phyloP scores from a whole-genome alignment of 345 rosid genomes.

The Cochlearia excelsa region DNA sequence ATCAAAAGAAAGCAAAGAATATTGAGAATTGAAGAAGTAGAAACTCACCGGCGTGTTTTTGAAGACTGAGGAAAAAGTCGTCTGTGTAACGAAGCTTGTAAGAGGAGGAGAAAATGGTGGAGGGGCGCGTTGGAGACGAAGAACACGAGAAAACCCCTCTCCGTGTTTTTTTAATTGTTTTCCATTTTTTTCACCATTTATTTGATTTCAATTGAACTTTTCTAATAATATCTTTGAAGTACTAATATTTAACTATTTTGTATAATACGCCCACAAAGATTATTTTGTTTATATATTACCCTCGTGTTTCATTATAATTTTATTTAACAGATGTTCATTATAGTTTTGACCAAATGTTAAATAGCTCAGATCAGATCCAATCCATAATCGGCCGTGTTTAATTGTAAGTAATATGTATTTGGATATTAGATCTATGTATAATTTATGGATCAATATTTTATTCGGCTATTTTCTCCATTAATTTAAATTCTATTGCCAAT shows the following conservation, averaged over 20 bases:
- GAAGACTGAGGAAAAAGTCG: slow-evolving; percentile 17
- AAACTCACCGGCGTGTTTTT: slow-evolving; percentile 21
- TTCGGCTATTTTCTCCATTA: too few relatives aligned
- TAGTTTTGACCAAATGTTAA: too few relatives aligned
- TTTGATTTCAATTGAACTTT: slow-evolving; percentile 2
- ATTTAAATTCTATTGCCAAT: too few relatives aligned
- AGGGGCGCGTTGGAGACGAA: slow-evolving; percentile 31
- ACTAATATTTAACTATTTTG: slow-evolving; percentile 1
- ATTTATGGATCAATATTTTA: too few relatives aligned
- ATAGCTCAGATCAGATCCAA: too few relatives aligned
- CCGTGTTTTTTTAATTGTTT: slow-evolving; percentile 13
- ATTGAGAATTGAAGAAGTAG: slow-evolving; percentile 5
- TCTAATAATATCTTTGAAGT: not conserved
- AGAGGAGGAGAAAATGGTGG: slow-evolving; percentile 33
- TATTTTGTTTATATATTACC: not conserved
- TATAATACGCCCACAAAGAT: not conserved
- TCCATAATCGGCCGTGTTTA: too few relatives aligned
- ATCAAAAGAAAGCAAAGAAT: not conserved
- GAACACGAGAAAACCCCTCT: slow-evolving; percentile 26
- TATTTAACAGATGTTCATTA: too few relatives aligned
- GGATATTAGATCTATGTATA: too few relatives aligned
- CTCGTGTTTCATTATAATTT: slow-evolving; percentile 18
- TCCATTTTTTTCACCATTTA: not conserved
- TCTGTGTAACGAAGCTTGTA: slow-evolving; percentile 27
- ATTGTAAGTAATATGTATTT: too few relatives aligned